Evolutionary conservation across 768 basidiomycete species (phyloP).

Genomic region (Leccinum arenicola): DNA sequence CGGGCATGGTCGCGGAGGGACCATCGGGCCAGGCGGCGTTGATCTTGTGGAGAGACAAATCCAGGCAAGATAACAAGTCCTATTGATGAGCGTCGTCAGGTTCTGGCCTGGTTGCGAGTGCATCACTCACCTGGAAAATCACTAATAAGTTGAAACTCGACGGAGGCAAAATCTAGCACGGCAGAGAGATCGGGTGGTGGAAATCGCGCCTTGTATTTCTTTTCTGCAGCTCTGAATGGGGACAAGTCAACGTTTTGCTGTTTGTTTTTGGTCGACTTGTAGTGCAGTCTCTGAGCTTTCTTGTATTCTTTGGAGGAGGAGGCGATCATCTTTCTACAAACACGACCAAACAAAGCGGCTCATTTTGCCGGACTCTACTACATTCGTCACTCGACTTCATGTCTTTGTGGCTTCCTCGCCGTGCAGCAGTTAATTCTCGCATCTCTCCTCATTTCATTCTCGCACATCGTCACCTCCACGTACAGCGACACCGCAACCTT

Average conservation of each 20-base stretch:
- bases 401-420: constrained; percentile 73
- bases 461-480: constrained; percentile 29
- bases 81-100: constrained; percentile 28
- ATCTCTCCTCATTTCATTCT: constrained; percentile 13
- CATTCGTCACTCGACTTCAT: constrained; percentile 33
- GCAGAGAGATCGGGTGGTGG: constrained; percentile 70
- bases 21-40: constrained; percentile 69
- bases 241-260: constrained; percentile 59
- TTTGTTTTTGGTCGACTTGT: constrained; percentile 60
- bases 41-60: constrained; percentile 60
- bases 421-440: constrained; percentile 41
- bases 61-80: constrained; percentile 84
- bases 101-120: background rate
- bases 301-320: constrained; percentile 27
- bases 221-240: constrained; percentile 74
- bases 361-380: constrained; percentile 5
- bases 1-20: constrained; percentile 74
- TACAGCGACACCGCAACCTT: background rate
- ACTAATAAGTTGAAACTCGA: constrained; percentile 4
- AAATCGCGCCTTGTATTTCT: constrained; percentile 75
- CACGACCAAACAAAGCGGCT: constrained; percentile 20
- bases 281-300: constrained; percentile 53
- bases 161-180: constrained; percentile 66
- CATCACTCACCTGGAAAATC: constrained; percentile 41
- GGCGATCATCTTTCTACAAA: constrained; percentile 28